Percentiles rank a stretch among this genome's conserved stretches.
phyloP scores from a whole-genome alignment of 163 green algal species.

The Botryococcus braunii region DNA sequence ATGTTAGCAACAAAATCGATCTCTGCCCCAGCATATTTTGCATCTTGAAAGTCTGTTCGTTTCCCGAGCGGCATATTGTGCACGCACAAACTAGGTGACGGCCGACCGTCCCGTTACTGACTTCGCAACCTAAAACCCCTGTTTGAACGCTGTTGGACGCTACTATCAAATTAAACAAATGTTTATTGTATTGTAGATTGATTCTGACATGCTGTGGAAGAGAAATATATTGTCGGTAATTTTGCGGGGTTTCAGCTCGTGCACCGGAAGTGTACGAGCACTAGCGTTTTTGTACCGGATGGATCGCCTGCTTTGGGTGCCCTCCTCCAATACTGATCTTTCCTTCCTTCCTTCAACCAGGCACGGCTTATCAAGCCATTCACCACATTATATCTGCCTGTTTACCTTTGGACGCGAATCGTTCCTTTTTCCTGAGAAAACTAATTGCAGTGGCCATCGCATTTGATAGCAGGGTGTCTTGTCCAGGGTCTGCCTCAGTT shows the following conservation, averaged over 20 bases:
- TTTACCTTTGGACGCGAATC: too few species aligned
- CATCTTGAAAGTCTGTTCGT: slow-evolving; percentile 75
- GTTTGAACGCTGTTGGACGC: background rate
- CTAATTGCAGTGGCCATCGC: too few species aligned
- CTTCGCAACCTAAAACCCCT: background rate
- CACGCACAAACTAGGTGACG: background rate
- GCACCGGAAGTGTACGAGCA: too few species aligned
- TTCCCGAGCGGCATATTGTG: slow-evolving; percentile 78
- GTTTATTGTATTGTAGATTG: background rate
- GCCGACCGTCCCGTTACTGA: background rate
- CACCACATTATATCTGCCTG: too few species aligned
- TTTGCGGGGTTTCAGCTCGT: background rate
- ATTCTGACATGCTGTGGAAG: background rate
- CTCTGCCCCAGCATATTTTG: slow-evolving; percentile 70
- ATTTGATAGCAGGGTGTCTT: too few species aligned
- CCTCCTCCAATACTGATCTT: too few species aligned
- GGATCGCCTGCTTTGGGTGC: too few species aligned
- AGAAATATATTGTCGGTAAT: background rate
- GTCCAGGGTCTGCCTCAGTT: too few species aligned
- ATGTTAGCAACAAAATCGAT: slow-evolving; percentile 49
- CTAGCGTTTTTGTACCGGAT: too few species aligned
- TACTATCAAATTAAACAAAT: background rate
- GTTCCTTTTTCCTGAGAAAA: too few species aligned
- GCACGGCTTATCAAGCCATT: too few species aligned
- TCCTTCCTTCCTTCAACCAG: too few species aligned